Base-by-base conservation (phyloP, 2,329 filamentous ascomycete species). In the Neonectria magnoliae region DNA sequence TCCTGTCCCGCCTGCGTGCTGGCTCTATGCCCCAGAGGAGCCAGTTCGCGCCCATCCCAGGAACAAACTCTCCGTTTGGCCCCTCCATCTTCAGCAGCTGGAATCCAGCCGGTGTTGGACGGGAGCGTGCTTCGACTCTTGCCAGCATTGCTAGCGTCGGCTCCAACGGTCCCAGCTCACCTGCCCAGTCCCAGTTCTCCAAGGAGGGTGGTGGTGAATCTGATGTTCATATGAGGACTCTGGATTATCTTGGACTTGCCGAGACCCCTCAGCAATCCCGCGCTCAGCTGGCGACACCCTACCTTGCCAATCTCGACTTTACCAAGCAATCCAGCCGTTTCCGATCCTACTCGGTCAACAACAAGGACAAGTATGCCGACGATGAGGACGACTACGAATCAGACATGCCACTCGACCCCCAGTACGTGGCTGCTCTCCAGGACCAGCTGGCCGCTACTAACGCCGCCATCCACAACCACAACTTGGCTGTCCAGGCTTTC, bases 311-410 rank as follows among this genome's bases (percentile, higher is more conserved):
- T 74, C 83, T 95, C 65, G 90, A 90, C 66, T 91, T 93, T 76
- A 87, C 93, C 70, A 91, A 90, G 76, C 92, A 92, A 72, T 86
- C 91, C 48, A 98, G 92, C 78, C 90, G 96, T 57, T 97, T 98
- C 84, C 90, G 96, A 51, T 99, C 96, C 2, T 98, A 98, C 79
- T 99, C 96, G 1, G 96, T 99, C 69, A 99, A 99, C 79, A 97
- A 97, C 60, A 98, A 97, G 80, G 95, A 98, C 78, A 97, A 96
- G 78, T 98, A 98, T 74, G 94, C 92, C 2, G 93, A 97, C 73
- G 91, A 93, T 51, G 94, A 97, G 57, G 91, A 94, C 27, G 91
- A 94, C 65, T 93, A 92, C 65, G 90, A 86, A 41, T 74, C 77
- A 20, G 85, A 81, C 62, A 76, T 87, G 58, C 80, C 80, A 20